Evolutionary conservation across 441 rosid species (phyloP), one percentile per base, ranked within the genome.

Genomic region (Hura crepitans): DNA sequence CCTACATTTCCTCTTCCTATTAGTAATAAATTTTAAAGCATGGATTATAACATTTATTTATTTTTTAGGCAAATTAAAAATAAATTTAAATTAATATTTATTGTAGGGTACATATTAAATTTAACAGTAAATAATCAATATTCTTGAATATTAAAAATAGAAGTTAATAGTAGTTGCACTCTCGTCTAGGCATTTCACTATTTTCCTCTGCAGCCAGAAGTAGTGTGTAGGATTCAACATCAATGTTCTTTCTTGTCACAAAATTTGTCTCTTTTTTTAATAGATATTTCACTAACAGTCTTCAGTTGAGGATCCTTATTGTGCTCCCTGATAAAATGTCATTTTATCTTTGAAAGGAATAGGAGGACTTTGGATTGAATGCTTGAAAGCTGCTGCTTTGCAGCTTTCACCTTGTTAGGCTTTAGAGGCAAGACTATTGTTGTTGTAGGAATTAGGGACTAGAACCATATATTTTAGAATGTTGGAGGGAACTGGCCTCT

Each of bases 141-240:
- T n/a, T n/a, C n/a, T n/a, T n/a, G n/a, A n/a, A n/a, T n/a, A n/a
- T n/a, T n/a, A n/a, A n/a, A n/a, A n/a, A n/a, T n/a, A n/a, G n/a
- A n/a, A n/a, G n/a, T n/a, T n/a, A n/a, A n/a, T 80, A 81, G 76
- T 89, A 91, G 45, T 78, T 55, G 72, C 96, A 86, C 46, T 84
- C 79, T 33, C 58, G 58, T 23, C 69, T 83, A 6, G 50, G 51
- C 4, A 25, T 33, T 6, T 57, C 69, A 0, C 74, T 65, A 9
- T 57, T 77, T 35, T 59, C 87, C 47, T 69, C 61, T 0, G 86
- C 81, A 20, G 96, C 80, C 50, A 89, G 88, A 45, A 77, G 77
- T 49, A 91, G 80, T 0, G 88, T 88, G 74, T 75, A 91, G 2
- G 95, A 84, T 71, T 89, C 86, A 0, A 96, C 97, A 64, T 89